Base-by-base conservation (phyloP, 768 basidiomycete genomes). In the Cystofilobasidium bisporidii region DNA sequence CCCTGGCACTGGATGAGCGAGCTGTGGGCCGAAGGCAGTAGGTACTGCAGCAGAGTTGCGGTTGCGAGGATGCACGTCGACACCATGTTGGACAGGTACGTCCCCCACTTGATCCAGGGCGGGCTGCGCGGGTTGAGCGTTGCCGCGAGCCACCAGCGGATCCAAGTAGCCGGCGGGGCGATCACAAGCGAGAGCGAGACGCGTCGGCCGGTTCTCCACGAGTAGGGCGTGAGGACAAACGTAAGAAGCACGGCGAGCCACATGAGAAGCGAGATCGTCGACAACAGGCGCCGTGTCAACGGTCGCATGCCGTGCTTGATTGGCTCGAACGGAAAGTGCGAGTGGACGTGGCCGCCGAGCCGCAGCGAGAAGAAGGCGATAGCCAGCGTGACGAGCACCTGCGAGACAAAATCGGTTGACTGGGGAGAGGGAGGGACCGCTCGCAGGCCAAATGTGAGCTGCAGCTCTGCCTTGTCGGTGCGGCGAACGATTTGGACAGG, bases 181-280 rank as follows among this genome's bases (percentile, higher is more conserved):
- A 97, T 91, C 24, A 97, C 78, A 32, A 98, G 82, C 18, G 94
- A 87, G 64, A 93, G 87, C 30, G 89, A 90, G 30, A 85, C 90
- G 74, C 86, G 81, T 66, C 85, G 85, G 30, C 93, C 62, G 32
- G 50, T 36, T 8, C 43, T 87, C 79, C 83, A 91, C 56, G 76
- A 75, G 24, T 79, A 74, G 17, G 89, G 82, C 64, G 91, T 81
- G 61, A 84, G 80, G 75, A 89, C 88, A 79, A 91, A 94, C 11
- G 87, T 79, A 47, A 88, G 83, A 67, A 89, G 83, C 28, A 85
- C 84, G 26, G 87, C 86, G 63, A 82, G 84, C 75, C 92, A 93
- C 56, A 82, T 79, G 67, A 89, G 75, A 63, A 88, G 75, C 14
- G 87, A 82, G 63, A 87, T 72, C 17, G 79, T 72, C 59, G 83